Base-by-base conservation (phyloP, 2,329 filamentous ascomycete genomes). In the Xylariaceae sp. region DNA sequence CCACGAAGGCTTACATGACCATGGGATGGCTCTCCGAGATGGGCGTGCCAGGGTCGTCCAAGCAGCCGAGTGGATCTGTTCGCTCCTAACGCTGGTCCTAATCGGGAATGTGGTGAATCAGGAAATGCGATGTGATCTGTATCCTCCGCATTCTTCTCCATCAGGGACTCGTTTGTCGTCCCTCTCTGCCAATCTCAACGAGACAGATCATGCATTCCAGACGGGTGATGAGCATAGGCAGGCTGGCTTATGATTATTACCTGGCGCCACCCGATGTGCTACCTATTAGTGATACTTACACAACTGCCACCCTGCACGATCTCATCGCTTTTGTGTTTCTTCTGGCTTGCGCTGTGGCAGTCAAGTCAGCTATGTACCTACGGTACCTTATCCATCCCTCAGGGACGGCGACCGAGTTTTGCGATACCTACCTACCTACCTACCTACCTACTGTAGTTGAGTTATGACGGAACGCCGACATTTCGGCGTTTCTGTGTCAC, bases 31-130 rank as follows among this genome's bases (percentile, higher is more conserved):
- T 56, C 60, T 61, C 61, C 58, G 55, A 58, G 54, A 54, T 67
- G 68, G 67, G 65, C 54, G 62, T 62, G 65, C 65, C 60, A 57
- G 65, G 65, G 62, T 62, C 51, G 49, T 61, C 45, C 48, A 61
- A 49, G 53, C 48, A 56, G 50, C 50, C 50, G 53, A 58, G 67
- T 69, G 66, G 67, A 65, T 66, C 67, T 65, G 62, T 61, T 65
- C 60, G 44, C 65, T 67, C 66, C 62, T 55, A 64, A 65, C 65
- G 63, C 66, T 69, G 65, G 59, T 63, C 67, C 65, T 63, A 69
- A 69, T 71, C 68, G 65, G 68, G 68, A 69, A 71, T 71, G 68
- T 69, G 67, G 64, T 68, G 62, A 65, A 62, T 64, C 48, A 55
- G 43, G 47, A 53, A 56, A 57, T 57, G 52, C 52, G 55, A 55